phyloP scores from a whole-genome alignment of 1,284 basidiomycete species.

The Moesziomyces sp. region DNA sequence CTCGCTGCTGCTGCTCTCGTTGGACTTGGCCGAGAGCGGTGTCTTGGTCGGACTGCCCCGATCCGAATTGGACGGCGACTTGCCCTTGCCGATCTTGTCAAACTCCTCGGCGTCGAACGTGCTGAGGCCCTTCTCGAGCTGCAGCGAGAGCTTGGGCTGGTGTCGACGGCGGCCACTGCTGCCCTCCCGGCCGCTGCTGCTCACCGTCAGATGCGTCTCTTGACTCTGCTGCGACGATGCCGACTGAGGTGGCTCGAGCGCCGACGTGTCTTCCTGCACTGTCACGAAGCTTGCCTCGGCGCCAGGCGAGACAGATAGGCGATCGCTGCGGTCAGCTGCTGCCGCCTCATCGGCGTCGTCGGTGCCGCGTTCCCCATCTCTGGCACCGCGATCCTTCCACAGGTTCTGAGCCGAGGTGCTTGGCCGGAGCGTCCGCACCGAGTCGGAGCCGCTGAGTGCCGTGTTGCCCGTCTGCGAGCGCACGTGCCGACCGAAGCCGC shows the following conservation, averaged over 20 bases:
- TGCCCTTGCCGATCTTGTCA: conserved; percentile 44
- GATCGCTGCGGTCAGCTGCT: conserved; percentile 21
- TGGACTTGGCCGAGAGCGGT: conserved; percentile 25
- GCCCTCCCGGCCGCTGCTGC: conserved; percentile 37
- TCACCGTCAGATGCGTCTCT: conserved; percentile 30
- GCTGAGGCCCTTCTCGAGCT: conserved; percentile 60
- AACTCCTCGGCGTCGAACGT: conserved; percentile 57
- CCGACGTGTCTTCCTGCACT: conserved; percentile 25
- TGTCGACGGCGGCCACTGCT: conserved; percentile 29
- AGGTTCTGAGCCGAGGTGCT: conserved; percentile 55
- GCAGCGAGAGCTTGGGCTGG: conserved; percentile 54
- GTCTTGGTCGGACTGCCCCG: conserved; percentile 28
- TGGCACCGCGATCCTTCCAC: conserved; percentile 8
- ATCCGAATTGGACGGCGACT: conserved; percentile 25
- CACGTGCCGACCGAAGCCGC: conserved; percentile 43
- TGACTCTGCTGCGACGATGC: conserved; percentile 43
- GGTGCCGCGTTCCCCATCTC: conserved; percentile 1
- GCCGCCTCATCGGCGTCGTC: conserved; percentile 2
- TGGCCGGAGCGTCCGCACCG: conserved; percentile 51
- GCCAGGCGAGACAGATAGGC: conserved; percentile 27
- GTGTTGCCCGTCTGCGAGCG: conserved; percentile 42
- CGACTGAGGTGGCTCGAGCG: conserved; percentile 30
- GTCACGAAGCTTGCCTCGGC: conserved; percentile 34
- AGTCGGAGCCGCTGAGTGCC: conserved; percentile 34
- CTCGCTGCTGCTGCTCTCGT: conserved; percentile 23